Base-by-base conservation (phyloP, 202 grass and related monocot genomes). In the Schoenoplectus triqueter region DNA sequence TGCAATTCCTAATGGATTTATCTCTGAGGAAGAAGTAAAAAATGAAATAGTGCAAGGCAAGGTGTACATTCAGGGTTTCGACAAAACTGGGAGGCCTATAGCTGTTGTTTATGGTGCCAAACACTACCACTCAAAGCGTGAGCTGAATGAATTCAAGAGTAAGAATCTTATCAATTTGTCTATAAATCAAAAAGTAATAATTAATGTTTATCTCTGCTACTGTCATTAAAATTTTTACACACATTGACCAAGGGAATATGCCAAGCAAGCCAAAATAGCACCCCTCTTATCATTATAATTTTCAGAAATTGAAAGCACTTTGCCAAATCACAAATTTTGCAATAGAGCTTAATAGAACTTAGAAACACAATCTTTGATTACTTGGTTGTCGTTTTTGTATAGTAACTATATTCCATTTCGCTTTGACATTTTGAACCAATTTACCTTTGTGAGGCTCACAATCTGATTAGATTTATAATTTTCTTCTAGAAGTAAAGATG, bases 131-230 rank as follows among this genome's bases (percentile, higher is more conserved):
- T 74, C 88, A 0, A 87, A 76, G 10, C 82, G 87, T 3, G 83
- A 88, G 69, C 46, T 95, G 14, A 86, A 88, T 39, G 96, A 92
- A 74, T 89, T 95, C 70, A 91, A 89, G 61, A 54, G 91, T 92
- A 84, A 67, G 80, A 74, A 78, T 56, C 74, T 9, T 60, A 15
- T 78, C 7, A 9, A 10, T 47, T 62, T n/a, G 3, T 52, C 31
- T 31, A 31, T 54, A 42, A 81, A 65, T 73, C 17, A 7, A 46
- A 78, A 59, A 70, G 17, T 22, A 57, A 78, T 39, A 57, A 80
- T 64, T 80, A 78, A 2, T 60, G 18, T 39, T 74, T 78, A 78
- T 59, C 14, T 18, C 41, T 78, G n/a, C 5, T 4, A 57, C 49
- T 60, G 8, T 80, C 40, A 10, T 69, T 57, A 84, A 52, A 10